Conservation (phyloP, 1,139 yeast genomes). For the Candida glucosophila region DNA sequence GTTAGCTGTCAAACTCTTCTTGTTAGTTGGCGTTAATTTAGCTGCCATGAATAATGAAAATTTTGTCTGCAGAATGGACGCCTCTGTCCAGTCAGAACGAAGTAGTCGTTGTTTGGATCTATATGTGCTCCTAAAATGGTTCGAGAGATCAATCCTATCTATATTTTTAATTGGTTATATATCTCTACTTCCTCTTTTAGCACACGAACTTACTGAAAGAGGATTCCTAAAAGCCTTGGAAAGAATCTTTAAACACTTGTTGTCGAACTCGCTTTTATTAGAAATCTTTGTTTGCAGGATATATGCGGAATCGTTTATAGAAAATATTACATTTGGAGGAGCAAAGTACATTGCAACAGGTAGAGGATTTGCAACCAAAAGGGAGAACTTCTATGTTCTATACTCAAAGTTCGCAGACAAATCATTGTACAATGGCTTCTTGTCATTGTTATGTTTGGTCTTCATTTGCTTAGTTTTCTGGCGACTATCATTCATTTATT, state of each 20-base stretch:
- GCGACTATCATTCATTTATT: constrained; percentile 76
- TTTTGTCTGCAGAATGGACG: constrained; percentile 60
- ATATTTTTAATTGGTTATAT: constrained; percentile 79
- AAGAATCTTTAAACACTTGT: constrained; percentile 54
- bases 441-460: constrained; percentile 46
- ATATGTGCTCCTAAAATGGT: constrained; percentile 72
- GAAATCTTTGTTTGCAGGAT: constrained; percentile 85
- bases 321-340: constrained; percentile 71
- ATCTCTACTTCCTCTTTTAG: constrained; percentile 68
- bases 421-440: constrained; percentile 60
- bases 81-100: too few species aligned
- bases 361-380: constrained; percentile 70
- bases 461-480: constrained; percentile 65
- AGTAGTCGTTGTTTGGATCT: constrained; percentile 76
- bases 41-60: constrained; percentile 61
- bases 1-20: constrained; percentile 62
- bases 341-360: constrained; percentile 83
- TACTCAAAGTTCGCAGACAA: constrained; percentile 58
- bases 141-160: constrained; percentile 69
- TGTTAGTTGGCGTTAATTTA: constrained; percentile 57
- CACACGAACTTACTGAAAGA: constrained; percentile 74
- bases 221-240: constrained; percentile 58
- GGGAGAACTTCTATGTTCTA: constrained; percentile 50
- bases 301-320: constrained; percentile 61
- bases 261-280: constrained; percentile 73